Percentiles rank a stretch among this genome's conserved stretches.
phyloP scores from a whole-genome alignment of 345 rosid species.

The Eucalyptus marginata region DNA sequence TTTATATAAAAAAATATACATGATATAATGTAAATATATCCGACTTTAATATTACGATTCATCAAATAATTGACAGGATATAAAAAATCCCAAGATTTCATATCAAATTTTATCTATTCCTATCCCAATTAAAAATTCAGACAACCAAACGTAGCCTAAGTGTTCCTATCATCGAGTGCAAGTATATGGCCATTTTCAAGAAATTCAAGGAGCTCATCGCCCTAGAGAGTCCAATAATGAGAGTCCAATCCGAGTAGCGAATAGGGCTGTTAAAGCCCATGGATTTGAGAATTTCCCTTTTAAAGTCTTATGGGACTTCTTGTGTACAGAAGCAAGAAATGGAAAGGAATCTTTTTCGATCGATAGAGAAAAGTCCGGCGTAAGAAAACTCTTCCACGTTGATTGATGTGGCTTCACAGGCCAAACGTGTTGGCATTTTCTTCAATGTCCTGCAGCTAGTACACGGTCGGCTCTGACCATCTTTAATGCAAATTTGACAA shows the following conservation, averaged over 20 bases:
- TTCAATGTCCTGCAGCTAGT: neutral
- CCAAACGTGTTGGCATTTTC: neutral
- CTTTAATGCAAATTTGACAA: neutral
- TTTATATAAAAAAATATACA: rapidly evolving
- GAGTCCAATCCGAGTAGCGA: neutral
- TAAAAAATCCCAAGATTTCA: too few relatives aligned
- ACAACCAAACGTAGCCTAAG: neutral
- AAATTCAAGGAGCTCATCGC: neutral
- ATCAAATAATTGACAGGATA: too few relatives aligned
- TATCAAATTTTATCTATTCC: too few relatives aligned
- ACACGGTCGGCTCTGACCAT: neutral
- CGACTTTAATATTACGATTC: too few relatives aligned
- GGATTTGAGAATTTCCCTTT: neutral
- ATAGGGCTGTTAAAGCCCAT: neutral
- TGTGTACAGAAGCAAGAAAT: neutral
- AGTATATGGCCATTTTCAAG: neutral
- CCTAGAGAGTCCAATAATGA: neutral
- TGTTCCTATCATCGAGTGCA: neutral
- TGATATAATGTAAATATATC: too few relatives aligned
- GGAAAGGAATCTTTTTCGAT: neutral
- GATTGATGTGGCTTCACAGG: neutral
- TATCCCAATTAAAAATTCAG: rapidly evolving
- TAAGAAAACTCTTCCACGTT: neutral
- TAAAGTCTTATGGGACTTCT: neutral
- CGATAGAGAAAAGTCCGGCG: neutral